A percentile compares a stretch with the other conserved stretches of the same genome.
Conservation (phyloP, 495 filamentous ascomycete genomes). For the Daldinia decipiens region DNA sequence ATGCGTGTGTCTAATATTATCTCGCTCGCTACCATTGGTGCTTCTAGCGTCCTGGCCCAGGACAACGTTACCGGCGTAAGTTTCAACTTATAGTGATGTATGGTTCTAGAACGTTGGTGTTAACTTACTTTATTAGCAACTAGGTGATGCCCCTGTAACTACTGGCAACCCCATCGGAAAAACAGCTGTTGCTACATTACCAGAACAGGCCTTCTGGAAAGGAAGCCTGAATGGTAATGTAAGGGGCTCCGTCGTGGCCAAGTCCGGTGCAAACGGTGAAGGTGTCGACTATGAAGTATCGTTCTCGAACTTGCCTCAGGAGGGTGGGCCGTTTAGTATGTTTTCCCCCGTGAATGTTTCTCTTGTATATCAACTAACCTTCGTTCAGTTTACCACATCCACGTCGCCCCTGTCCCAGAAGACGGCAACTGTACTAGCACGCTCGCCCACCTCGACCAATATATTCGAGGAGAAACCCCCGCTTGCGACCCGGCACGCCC, state of each 20-base stretch:
- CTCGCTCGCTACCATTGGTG: slow-evolving; percentile 51
- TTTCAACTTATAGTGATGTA: slow-evolving; percentile 21
- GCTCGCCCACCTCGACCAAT: slow-evolving; percentile 67
- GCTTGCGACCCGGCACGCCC: slow-evolving; percentile 70
- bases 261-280: slow-evolving; percentile 62
- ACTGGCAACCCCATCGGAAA: slow-evolving; percentile 71
- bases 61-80: slow-evolving; percentile 49
- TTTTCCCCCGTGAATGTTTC: slow-evolving; percentile 28
- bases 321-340: slow-evolving; percentile 77
- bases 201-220: slow-evolving; percentile 59
- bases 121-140: slow-evolving; percentile 47
- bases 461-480: slow-evolving; percentile 68
- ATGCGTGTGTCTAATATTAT: slow-evolving; percentile 57
- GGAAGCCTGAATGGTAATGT: slow-evolving; percentile 64
- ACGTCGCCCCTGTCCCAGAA: slow-evolving; percentile 74
- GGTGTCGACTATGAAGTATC: slow-evolving; percentile 71
- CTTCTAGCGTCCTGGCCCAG: slow-evolving; percentile 56
- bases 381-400: slow-evolving; percentile 81
- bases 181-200: slow-evolving; percentile 69
- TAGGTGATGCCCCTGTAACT: slow-evolving; percentile 66
- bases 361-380: slow-evolving; percentile 16
- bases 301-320: slow-evolving; percentile 72
- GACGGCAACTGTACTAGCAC: slow-evolving; percentile 83
- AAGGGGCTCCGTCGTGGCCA: slow-evolving; percentile 69
- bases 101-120: slow-evolving; percentile 8